A percentile compares a stretch with the other conserved stretches of the same genome.
These are phyloP conservation scores for Phaeosphaeriaceae sp. DNA, from an alignment of 2,329 filamentous ascomycete genomes.

Conservation along the genomic window DNA sequence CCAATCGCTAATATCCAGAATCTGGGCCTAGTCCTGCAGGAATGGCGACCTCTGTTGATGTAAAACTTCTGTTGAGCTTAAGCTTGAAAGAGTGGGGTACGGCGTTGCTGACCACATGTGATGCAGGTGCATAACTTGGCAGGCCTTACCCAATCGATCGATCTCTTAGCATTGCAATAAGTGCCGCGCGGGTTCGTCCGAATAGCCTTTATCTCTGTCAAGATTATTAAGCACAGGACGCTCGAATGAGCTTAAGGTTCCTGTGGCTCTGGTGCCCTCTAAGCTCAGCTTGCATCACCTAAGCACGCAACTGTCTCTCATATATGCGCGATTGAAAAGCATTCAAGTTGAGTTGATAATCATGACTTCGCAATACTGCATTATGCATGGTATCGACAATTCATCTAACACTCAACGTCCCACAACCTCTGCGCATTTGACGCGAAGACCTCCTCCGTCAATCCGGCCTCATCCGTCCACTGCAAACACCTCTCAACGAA, in stretches of 20 bases:
- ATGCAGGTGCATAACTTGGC: too few relatives aligned
- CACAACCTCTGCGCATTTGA: conserved; percentile 63
- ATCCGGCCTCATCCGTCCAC: conserved; percentile 55
- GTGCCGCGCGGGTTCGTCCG: neutral
- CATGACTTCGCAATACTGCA: neutral
- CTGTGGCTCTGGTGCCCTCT: neutral
- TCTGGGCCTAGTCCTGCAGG: neutral
- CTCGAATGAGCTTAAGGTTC: neutral
- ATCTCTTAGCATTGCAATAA: neutral
- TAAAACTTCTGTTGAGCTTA: neutral
- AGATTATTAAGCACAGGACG: neutral
- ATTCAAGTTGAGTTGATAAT: neutral
- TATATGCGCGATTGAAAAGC: too few relatives aligned
- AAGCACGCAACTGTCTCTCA: neutral
- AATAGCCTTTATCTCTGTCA: neutral
- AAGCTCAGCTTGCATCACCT: too few relatives aligned
- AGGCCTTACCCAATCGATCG: too few relatives aligned
- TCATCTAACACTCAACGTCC: conserved; percentile 26
- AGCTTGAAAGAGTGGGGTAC: neutral
- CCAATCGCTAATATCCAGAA: neutral
- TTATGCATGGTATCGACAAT: neutral
- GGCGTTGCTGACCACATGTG: neutral
- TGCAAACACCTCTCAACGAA: conserved; percentile 63
- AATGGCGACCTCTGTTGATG: neutral
- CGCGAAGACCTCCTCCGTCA: conserved; percentile 60